Evolutionary conservation across 2,329 filamentous ascomycete genomes (phyloP), one percentile per base, ranked within the genome.

Genomic region (Trichoderma aggressivum): DNA sequence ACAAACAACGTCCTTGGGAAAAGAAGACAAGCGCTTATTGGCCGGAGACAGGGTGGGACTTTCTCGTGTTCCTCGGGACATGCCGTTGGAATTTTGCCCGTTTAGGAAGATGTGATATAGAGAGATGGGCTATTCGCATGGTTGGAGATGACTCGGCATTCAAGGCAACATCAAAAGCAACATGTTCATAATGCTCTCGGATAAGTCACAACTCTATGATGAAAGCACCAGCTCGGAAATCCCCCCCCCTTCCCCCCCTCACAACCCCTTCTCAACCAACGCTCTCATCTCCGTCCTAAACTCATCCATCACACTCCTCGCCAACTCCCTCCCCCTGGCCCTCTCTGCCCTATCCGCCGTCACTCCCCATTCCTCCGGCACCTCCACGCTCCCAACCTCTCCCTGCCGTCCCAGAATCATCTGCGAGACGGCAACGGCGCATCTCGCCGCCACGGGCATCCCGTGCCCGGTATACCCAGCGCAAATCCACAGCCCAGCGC

Each of bases 381-480:
- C 68, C 30, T 83, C 81, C 58, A 85, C 80, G 0, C 77, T 79
- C 14, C 76, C 74, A n/a, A 76, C 76, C 26, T 78, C 74, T 18
- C 76, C 74, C 24, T 76, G 75, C n/a, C 78, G 78, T 1, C 82
- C 82, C 70, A 85, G 75, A 67, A 92, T 87, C 83, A 91, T 86
- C 60, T 86, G 81, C 11, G 88, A 90, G 14, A 88, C 87, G 1
- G 88, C 88, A 71, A 89, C 87, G 2, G 87, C 92, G 75, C 87
- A 89, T 53, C 93, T 81, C 73, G 90, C 89, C 18, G 91, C 89
- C 75, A 90, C 89, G 24, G 92, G 91, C 91, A 94, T 94, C 0
- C 92, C 92, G 79, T 94, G 92, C 0, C 90, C 91, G 6, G 90
- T 91, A 76, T 91, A 93, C 3, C 90, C 91, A 3, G 86, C 90